Conservation (phyloP, 345 rosid species). For the Corchorus capsularis region DNA sequence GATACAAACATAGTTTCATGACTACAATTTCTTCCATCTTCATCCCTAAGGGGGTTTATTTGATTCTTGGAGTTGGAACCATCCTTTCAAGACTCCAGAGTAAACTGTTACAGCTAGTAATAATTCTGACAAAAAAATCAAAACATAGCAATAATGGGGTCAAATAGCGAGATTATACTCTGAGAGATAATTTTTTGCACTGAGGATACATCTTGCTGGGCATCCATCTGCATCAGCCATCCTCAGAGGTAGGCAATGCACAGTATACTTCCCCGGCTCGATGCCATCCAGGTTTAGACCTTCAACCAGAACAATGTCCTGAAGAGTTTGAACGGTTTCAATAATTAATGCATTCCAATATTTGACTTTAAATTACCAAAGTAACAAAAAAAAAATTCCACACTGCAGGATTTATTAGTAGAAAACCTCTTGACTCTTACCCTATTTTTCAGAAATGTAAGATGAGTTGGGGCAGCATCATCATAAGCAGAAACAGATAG, state of each 20-base stretch:
- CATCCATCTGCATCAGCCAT: conserved; percentile 20
- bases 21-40: not conserved
- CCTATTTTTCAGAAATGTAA: conserved; percentile 23
- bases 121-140: conserved; percentile 2
- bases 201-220: conserved; percentile 24
- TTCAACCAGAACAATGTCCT: conserved; percentile 17
- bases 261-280: conserved; percentile 7
- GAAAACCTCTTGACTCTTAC: conserved; percentile 14
- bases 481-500: conserved; percentile 32
- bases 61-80: not conserved
- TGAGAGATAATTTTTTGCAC: not conserved
- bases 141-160: no score
- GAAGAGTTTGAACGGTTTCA: not conserved
- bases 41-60: conserved; percentile 3
- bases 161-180: no score
- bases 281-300: conserved; percentile 24
- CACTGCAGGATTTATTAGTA: not conserved
- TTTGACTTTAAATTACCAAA: not conserved
- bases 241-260: conserved; percentile 23
- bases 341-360: not conserved
- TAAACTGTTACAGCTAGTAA: not conserved
- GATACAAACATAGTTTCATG: not conserved
- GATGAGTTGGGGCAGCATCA: conserved; percentile 28
- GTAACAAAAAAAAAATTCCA: not conserved
- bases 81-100: not conserved